Evolutionary conservation across 2,329 filamentous ascomycete genomes (phyloP).

Genomic region (Penicillium sp.): DNA sequence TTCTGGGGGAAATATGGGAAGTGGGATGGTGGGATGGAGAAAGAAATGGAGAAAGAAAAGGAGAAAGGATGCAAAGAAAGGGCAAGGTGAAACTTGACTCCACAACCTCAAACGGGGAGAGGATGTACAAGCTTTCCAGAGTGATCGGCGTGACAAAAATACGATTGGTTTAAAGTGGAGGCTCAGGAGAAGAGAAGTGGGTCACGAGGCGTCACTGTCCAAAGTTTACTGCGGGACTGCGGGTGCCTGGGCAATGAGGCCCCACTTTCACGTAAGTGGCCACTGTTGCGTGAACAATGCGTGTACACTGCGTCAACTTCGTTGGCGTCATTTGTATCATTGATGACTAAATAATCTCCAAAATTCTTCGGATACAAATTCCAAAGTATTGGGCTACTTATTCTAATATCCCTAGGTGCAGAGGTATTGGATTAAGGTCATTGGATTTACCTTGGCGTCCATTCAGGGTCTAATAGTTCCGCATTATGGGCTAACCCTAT

Average conservation of each 20-base stretch:
- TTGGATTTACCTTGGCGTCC: not conserved
- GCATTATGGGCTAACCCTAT: not conserved
- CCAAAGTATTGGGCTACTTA: too few relatives aligned
- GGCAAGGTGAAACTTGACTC: slow-evolving; percentile 1
- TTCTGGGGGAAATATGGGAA: not conserved
- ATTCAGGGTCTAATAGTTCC: not conserved
- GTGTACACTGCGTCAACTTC: not conserved
- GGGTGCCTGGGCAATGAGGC: not conserved
- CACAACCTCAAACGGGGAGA: not conserved
- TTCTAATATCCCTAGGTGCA: too few relatives aligned
- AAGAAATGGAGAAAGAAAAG: not conserved
- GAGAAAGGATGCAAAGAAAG: not conserved
- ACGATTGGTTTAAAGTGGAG: slow-evolving; percentile 2
- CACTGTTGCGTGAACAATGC: not conserved
- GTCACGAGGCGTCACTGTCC: not conserved
- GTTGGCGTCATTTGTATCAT: not conserved
- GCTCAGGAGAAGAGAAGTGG: slow-evolving; percentile 3
- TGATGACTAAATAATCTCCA: not conserved
- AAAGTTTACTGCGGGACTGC: not conserved
- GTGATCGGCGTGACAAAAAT: not conserved
- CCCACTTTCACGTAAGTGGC: not conserved
- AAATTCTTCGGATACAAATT: not conserved
- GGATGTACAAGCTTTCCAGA: slow-evolving; percentile 1
- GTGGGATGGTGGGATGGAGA: not conserved
- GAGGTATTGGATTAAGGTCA: too few relatives aligned